A percentile compares a stretch with the other conserved stretches of the same genome.
Evolutionary conservation across 169 alveolate genomes (phyloP).

Genomic region (Theileria orientalis): DNA sequence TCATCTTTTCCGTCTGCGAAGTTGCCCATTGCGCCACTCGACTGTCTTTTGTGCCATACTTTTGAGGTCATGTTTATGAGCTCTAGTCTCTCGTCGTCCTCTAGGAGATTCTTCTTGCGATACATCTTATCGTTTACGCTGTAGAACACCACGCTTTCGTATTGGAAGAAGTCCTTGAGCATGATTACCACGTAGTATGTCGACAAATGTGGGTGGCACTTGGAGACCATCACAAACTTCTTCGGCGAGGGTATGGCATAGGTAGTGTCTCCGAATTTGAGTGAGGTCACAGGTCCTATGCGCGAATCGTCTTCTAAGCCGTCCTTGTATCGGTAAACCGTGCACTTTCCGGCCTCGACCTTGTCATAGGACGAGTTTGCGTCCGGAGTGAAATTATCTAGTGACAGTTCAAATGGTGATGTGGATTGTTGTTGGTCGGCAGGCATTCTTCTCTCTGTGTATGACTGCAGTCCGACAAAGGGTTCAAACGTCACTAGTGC

Average conservation of each 20-base stretch:
- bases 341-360: slow-evolving; percentile 3
- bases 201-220: slow-evolving; percentile 1
- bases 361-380: not conserved
- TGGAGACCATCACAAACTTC: slow-evolving; percentile 14
- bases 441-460: not conserved
- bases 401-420: slow-evolving; percentile 7
- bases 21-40: not conserved
- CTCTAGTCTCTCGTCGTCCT: slow-evolving; percentile 15
- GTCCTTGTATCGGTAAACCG: slow-evolving; percentile 5
- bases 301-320: slow-evolving; percentile 3
- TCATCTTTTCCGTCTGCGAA: not conserved
- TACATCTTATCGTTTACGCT: slow-evolving; percentile 12
- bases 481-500: slow-evolving; percentile 6
- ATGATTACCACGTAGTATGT: slow-evolving; percentile 9
- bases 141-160: slow-evolving; percentile 6
- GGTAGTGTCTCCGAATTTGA: slow-evolving; percentile 1
- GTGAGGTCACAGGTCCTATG: not conserved
- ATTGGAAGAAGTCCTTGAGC: not conserved
- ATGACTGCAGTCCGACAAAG: slow-evolving; percentile 16
- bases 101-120: slow-evolving; percentile 11
- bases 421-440: not conserved
- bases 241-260: slow-evolving; percentile 5
- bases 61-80: not conserved
- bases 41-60: slow-evolving; percentile 12
- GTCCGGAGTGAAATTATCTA: not conserved